phyloP scores from a whole-genome alignment of 202 grass and related monocot genomes.

The Elaeis oleifera region DNA sequence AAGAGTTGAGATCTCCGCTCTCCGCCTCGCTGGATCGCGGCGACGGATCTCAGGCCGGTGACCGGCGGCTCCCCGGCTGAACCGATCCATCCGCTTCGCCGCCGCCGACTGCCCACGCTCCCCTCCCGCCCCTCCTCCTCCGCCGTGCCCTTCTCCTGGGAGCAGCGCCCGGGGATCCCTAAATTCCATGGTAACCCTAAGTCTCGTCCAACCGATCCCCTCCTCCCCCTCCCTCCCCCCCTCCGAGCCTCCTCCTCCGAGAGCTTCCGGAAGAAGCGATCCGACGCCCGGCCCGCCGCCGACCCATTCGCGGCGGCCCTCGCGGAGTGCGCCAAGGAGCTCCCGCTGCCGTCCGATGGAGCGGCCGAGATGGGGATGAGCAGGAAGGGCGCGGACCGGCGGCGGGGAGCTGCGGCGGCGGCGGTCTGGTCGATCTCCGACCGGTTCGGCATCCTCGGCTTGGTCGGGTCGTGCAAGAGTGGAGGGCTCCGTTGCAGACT shows the following conservation, averaged over 20 bases:
- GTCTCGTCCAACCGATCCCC: too few species aligned
- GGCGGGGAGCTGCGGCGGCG: neutral
- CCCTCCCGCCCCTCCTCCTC: neutral
- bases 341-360: constrained; percentile 7
- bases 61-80: neutral
- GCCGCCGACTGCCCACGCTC: neutral
- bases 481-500: constrained; percentile 13
- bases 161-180: constrained; percentile 23
- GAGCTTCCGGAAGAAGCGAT: too few species aligned
- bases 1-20: too few species aligned
- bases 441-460: neutral
- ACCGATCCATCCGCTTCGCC: constrained; percentile 15
- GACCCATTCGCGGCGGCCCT: constrained; percentile 25
- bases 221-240: too few species aligned
- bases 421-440: neutral
- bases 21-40: too few species aligned
- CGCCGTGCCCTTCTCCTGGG: constrained; percentile 28
- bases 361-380: constrained; percentile 21
- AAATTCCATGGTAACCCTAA: neutral
- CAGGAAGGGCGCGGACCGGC: neutral
- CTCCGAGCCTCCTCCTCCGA: too few species aligned
- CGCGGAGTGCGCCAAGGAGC: constrained; percentile 18
- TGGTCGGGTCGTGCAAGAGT: constrained; percentile 11
- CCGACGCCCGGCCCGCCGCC: neutral
- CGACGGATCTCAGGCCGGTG: too few species aligned